These are phyloP conservation scores for Jackrogersella minutella DNA, from an alignment of 495 filamentous ascomycete genomes.

Conservation along the genomic window DNA sequence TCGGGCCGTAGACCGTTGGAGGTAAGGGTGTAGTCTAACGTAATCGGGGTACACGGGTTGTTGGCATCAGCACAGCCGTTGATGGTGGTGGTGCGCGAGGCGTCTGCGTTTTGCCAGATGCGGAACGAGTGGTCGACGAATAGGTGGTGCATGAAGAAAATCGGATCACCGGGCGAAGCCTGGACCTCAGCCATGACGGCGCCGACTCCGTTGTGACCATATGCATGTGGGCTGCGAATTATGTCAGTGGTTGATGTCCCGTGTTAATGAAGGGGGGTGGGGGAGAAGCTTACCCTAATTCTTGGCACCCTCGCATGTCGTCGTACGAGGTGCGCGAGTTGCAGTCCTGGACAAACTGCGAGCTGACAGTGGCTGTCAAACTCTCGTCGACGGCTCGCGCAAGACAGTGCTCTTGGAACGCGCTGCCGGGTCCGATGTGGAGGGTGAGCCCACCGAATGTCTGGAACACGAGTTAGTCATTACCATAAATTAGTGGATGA, in stretches of 20 bases:
- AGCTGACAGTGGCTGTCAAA: conserved; percentile 39
- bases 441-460: conserved; percentile 47
- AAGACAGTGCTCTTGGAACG: conserved; percentile 43
- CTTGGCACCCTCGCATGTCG: conserved; percentile 44
- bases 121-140: conserved; percentile 52
- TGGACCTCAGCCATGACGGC: conserved; percentile 49
- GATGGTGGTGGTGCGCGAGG: conserved; percentile 43
- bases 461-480: conserved; percentile 30
- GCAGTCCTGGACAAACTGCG: conserved; percentile 43
- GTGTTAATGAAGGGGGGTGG: background rate
- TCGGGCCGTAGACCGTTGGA: conserved; percentile 44
- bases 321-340: conserved; percentile 39
- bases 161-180: conserved; percentile 50
- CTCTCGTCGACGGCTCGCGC: conserved; percentile 44
- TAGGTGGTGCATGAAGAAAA: conserved; percentile 55
- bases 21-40: conserved; percentile 44
- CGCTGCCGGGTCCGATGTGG: conserved; percentile 47
- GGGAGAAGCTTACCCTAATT: conserved; percentile 40
- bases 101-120: conserved; percentile 52
- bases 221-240: conserved; percentile 32
- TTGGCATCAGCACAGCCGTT: conserved; percentile 49
- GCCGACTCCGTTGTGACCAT: conserved; percentile 47
- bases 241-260: conserved; percentile 18
- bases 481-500: background rate
- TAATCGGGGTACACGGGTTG: conserved; percentile 43